A percentile compares a stretch with the other conserved stretches of the same genome.
Evolutionary conservation across 2,329 filamentous ascomycete species (phyloP).

Genomic region (Fusarium drepaniforme): DNA sequence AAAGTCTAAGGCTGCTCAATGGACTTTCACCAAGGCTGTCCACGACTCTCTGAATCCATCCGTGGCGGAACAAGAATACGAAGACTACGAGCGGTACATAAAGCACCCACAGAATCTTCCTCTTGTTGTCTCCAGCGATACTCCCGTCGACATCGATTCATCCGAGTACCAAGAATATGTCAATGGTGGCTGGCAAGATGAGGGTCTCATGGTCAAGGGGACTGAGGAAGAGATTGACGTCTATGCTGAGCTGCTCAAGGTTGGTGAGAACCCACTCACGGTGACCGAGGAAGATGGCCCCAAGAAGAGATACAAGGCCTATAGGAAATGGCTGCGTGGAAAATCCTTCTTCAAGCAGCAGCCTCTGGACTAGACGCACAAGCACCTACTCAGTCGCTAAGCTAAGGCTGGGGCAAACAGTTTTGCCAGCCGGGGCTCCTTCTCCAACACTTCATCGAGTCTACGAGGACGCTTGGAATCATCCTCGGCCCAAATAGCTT

Average conservation of each 20-base stretch:
- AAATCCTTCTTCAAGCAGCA: conserved; percentile 98
- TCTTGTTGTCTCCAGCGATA: conserved; percentile 79
- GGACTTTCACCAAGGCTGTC: conserved; percentile 89
- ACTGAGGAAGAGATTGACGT: conserved; percentile 60
- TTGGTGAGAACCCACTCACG: conserved; percentile 86
- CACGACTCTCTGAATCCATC: conserved; percentile 87
- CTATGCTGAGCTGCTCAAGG: conserved; percentile 81
- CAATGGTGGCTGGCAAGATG: conserved; percentile 73
- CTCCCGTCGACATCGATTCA: conserved; percentile 68
- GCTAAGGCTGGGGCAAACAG: conserved; percentile 33
- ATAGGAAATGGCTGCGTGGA: conserved; percentile 92
- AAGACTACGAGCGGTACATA: conserved; percentile 91
- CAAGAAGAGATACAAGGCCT: conserved; percentile 98
- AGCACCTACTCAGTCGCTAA: background rate
- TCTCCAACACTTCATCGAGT: conserved; percentile 36
- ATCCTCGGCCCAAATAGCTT: conserved; percentile 38
- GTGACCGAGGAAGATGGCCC: conserved; percentile 87
- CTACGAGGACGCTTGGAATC: conserved; percentile 14
- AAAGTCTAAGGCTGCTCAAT: conserved; percentile 86
- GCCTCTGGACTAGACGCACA: conserved; percentile 64
- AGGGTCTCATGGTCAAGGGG: conserved; percentile 67
- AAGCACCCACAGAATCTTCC: conserved; percentile 90
- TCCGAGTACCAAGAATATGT: conserved; percentile 86
- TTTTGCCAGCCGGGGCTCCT: conserved; percentile 47
- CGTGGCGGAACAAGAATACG: conserved; percentile 80